Base-by-base conservation (phyloP, 345 rosid species). In the Pseudoturritis turrita region DNA sequence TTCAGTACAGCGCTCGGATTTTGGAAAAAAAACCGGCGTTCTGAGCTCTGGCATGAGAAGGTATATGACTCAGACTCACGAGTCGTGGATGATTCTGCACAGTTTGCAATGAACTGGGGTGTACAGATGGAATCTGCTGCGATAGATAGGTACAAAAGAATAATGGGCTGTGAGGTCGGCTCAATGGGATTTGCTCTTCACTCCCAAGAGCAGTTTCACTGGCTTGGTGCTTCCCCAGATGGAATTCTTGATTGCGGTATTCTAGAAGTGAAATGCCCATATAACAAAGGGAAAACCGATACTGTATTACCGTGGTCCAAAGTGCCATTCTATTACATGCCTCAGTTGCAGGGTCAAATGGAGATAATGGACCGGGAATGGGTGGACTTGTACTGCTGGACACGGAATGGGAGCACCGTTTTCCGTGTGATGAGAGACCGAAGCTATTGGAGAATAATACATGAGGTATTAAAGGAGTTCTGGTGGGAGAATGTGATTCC, bases 161-260 rank as follows among this genome's bases (percentile, higher is more conserved):
- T 94, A 57, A 91, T 93, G 11, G 85, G 99, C 11, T 86, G 81
- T 29, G 89, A 86, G 36, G 97, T 91, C 21, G 78, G 80, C 31
- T 71, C 78, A n/a, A 72, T 87, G 60, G 96, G 96, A 23, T 94
- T 94, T 37, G 96, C 93, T 19, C 71, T 79, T 70, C 99, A 94
- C 81, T 64, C 91, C 0, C 82, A 85, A 51, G 79, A 87, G 61
- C 77, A 62, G 56, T 66, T 82, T 41, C 78, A 77, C 31, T 91
- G 97, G 97, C 81, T 89, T n/a, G 99, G 98, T 13, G 98, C 93
- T 23, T 94, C 98, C 3, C 97, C 98, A 0, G 98, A 94, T 76
- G 98, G 97, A 28, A 82, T 94, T 72, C 92, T 91, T 0, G 89
- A 73, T 58, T 73, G 82, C 71, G 98, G 98, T 40, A 78, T 94